Evolutionary conservation across 208 protist genomes (phyloP), one percentile per base, ranked within the genome.

Genomic region (Tritrichomonas foetus): DNA sequence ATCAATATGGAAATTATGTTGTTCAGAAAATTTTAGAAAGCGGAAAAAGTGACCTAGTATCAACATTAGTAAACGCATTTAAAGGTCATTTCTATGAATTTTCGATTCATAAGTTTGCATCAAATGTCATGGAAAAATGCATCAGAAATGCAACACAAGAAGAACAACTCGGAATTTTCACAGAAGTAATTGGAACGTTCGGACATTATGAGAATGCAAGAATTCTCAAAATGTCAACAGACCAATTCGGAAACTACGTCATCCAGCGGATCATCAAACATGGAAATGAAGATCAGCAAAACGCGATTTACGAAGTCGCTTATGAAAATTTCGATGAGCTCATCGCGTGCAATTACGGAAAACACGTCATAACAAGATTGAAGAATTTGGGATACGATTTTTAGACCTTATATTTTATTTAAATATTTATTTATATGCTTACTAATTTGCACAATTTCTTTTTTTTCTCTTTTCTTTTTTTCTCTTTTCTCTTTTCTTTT

Each of bases 1-100:
- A 94, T 72, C 94, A 94, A 64, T 94, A 94, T 89, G 94, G 94
- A 39, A 94, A 94, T 61, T 94, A 94, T 39, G 94, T 94, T 30
- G 92, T 94, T 25, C 94, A 94, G 55, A 61, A 94, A 47, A 49
- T 94, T 16, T 92, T 94, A 3, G 33, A 93, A 41, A 25, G 8
- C 11, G 36, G 89, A 27, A 49, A 33, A 49, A 14, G 3, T 14
- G 5, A 27, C 3, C 47, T 44, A n/a, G 20, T 78, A 41, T 5
- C 3, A 39, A 5, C 41, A 36, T n/a, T 94, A 11, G 14, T 94
- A 39, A 20, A 92, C 3, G 11, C 61, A 14, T 66, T 94, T 44
- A 14, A 3, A 14, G 55, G 61, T 30, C 36, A 75, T 22, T 50
- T 78, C 53, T 57, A 50, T 47, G 3, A 93, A 89, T 93, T 94